Percentiles rank a stretch among this genome's conserved stretches.
These are phyloP conservation scores for Singerocomus rubriflavus DNA, from an alignment of 1,284 basidiomycete genomes.

Conservation along the genomic window DNA sequence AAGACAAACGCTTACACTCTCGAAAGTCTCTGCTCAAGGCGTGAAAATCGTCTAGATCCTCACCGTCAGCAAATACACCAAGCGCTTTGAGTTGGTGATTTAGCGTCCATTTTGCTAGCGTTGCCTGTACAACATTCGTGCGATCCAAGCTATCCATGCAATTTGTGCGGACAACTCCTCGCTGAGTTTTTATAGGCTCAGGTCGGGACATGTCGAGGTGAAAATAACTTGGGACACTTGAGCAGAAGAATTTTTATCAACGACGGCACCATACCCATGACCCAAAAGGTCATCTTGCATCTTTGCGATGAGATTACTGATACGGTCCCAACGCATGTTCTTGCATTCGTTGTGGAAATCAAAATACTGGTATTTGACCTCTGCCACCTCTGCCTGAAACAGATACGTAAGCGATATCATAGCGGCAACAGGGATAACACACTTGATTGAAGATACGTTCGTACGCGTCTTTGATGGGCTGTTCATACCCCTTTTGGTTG, in stretches of 20 bases:
- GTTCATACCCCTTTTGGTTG: constrained; percentile 94
- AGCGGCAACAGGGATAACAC: constrained; percentile 3
- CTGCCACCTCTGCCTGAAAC: constrained; percentile 54
- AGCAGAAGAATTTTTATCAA: background rate
- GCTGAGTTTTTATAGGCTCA: constrained; percentile 55
- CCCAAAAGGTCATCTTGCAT: constrained; percentile 71
- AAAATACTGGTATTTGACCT: constrained; percentile 91
- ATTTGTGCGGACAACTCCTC: constrained; percentile 75
- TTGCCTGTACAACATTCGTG: constrained; percentile 94
- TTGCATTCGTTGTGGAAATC: constrained; percentile 98
- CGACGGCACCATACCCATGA: constrained; percentile 56
- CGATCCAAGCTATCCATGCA: constrained; percentile 97
- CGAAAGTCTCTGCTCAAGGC: constrained; percentile 82
- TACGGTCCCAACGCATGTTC: constrained; percentile 93
- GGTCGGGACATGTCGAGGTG: constrained; percentile 50
- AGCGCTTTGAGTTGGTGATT: constrained; percentile 75
- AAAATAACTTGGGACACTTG: constrained; percentile 60
- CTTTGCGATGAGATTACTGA: constrained; percentile 78
- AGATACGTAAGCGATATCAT: constrained; percentile 2
- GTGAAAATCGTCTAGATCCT: constrained; percentile 75
- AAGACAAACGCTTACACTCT: constrained; percentile 60
- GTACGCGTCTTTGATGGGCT: constrained; percentile 94
- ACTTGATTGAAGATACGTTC: constrained; percentile 77
- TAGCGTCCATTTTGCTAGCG: constrained; percentile 82
- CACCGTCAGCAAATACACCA: constrained; percentile 68